Evolutionary conservation across 352 stramenopile species (phyloP).

Genomic region (Globisporangium barbulae): DNA sequence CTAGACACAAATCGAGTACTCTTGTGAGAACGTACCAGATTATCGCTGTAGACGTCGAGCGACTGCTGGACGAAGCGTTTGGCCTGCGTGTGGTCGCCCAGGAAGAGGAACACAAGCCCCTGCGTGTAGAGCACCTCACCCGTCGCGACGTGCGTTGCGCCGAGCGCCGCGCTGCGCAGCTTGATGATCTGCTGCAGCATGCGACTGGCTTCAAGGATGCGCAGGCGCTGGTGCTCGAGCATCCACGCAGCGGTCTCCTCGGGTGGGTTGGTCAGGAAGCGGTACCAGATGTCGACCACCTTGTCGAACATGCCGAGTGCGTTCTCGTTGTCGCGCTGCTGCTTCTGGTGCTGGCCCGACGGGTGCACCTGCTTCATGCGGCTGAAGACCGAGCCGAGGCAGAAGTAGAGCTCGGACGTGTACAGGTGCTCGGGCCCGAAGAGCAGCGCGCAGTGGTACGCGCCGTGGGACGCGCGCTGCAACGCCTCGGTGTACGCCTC

Average conservation of each 20-base stretch:
- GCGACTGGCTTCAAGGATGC: conserved; percentile 46
- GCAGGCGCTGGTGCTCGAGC: conserved; percentile 52
- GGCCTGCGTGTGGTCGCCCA: conserved; percentile 43
- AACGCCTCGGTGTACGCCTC: conserved; percentile 45
- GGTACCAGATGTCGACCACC: conserved; percentile 78
- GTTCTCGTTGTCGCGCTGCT: conserved; percentile 32
- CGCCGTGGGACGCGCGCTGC: conserved; percentile 57
- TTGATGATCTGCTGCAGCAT: conserved; percentile 63
- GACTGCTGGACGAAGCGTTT: conserved; percentile 52
- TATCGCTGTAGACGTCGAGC: conserved; percentile 52
- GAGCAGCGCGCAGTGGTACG: conserved; percentile 66
- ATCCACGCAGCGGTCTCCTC: conserved; percentile 64
- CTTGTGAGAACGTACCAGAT: conserved; percentile 32
- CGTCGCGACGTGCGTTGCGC: conserved; percentile 46
- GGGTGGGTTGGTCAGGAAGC: conserved; percentile 64
- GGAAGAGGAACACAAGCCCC: conserved; percentile 48
- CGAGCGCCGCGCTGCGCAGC: conserved; percentile 36
- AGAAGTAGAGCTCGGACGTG: conserved; percentile 76
- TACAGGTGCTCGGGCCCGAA: conserved; percentile 74
- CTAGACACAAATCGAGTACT: background rate
- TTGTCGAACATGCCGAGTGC: conserved; percentile 74
- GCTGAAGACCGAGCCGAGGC: conserved; percentile 58
- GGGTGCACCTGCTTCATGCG: conserved; percentile 35
- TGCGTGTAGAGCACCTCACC: conserved; percentile 65
- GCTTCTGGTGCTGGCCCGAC: conserved; percentile 17